Evolutionary conservation across 2,329 filamentous ascomycete genomes (phyloP).

Genomic region (Aureobasidium sp.): DNA sequence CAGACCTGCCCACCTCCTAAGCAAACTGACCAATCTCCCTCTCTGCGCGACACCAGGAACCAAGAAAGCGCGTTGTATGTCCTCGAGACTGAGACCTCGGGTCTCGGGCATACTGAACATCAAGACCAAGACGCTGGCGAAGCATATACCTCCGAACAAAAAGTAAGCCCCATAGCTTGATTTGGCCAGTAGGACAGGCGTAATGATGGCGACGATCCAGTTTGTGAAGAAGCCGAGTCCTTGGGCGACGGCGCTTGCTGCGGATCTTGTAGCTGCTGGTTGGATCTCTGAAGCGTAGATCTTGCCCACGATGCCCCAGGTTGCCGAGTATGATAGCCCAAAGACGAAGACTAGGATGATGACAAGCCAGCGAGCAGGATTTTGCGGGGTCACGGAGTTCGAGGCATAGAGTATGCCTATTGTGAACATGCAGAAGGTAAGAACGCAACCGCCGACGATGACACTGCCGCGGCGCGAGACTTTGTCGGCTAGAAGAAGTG

Average conservation of each 20-base stretch:
- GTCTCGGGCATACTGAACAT: conserved; percentile 17
- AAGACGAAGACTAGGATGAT: conserved; percentile 45
- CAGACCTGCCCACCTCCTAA: not conserved
- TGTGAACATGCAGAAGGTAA: conserved; percentile 46
- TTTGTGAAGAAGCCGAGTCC: conserved; percentile 44
- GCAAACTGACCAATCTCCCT: not conserved
- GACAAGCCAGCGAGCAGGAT: conserved; percentile 40
- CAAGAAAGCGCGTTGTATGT: conserved; percentile 15
- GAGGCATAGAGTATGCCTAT: conserved; percentile 48
- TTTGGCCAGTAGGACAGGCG: conserved; percentile 43
- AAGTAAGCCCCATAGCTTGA: conserved; percentile 30
- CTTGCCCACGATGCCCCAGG: conserved; percentile 51
- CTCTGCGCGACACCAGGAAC: not conserved
- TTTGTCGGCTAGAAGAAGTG: conserved; percentile 46
- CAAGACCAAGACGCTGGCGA: conserved; percentile 13
- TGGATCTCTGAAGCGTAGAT: conserved; percentile 54
- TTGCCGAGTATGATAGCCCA: conserved; percentile 39
- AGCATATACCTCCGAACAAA: conserved; percentile 25
- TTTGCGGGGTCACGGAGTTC: conserved; percentile 13
- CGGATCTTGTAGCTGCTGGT: conserved; percentile 45
- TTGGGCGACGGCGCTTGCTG: conserved; percentile 47
- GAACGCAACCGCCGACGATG: conserved; percentile 47
- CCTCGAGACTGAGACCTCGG: conserved; percentile 13
- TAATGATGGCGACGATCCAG: conserved; percentile 36
- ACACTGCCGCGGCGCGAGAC: conserved; percentile 50